A percentile compares a stretch with the other conserved stretches of the same genome.
These are phyloP conservation scores for Candida boidinii DNA, from an alignment of 805 yeast species.

Conservation along the genomic window DNA sequence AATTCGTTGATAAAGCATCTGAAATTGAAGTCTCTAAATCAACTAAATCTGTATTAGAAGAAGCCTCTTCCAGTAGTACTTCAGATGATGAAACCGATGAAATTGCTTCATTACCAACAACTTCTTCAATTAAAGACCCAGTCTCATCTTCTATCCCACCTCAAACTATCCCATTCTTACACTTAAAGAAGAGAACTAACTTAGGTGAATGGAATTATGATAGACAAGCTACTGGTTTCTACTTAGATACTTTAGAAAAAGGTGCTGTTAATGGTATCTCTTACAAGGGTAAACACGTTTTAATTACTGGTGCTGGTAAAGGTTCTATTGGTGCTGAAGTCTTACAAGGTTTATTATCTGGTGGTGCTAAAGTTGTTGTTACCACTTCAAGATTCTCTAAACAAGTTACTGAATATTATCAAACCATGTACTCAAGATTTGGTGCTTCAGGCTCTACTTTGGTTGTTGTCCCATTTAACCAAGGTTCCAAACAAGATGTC, in stretches of 20 bases:
- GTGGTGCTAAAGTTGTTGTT: conserved; percentile 96
- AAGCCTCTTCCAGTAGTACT: conserved; percentile 35
- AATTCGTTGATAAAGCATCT: conserved; percentile 58
- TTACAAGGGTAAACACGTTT: conserved; percentile 79
- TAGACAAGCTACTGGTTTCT: conserved; percentile 63
- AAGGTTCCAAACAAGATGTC: conserved; percentile 93
- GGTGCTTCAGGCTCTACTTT: conserved; percentile 91
- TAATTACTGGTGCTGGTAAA: conserved; percentile 97
- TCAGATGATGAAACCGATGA: conserved; percentile 57
- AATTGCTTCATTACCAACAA: conserved; percentile 76
- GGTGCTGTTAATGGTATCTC: conserved; percentile 94
- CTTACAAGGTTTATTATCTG: conserved; percentile 87
- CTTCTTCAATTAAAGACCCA: conserved; percentile 59
- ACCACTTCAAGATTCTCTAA: conserved; percentile 95
- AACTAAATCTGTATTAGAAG: conserved; percentile 41
- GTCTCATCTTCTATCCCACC: conserved; percentile 68
- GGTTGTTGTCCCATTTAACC: conserved; percentile 97
- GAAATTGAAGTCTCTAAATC: conserved; percentile 65
- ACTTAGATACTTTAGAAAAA: conserved; percentile 83
- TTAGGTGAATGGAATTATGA: conserved; percentile 81
- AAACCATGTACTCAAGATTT: conserved; percentile 80
- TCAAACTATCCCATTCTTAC: conserved; percentile 91
- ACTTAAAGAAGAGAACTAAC: conserved; percentile 69
- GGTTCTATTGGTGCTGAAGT: conserved; percentile 98
- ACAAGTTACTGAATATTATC: conserved; percentile 92